Evolutionary conservation across 2,329 filamentous ascomycete genomes (phyloP).

Genomic region (Claviceps pusilla): DNA sequence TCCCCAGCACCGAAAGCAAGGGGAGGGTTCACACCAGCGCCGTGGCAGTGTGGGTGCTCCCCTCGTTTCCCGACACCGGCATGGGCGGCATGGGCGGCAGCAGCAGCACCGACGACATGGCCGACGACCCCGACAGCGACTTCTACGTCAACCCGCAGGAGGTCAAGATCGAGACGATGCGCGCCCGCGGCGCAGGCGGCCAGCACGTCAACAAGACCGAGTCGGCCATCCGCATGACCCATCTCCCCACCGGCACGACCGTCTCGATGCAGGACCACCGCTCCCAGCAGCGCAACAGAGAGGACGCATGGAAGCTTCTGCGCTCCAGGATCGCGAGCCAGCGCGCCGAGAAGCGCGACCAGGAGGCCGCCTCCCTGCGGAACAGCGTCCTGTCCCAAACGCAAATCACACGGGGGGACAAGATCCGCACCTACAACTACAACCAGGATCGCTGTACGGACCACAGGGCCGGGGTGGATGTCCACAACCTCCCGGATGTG

Average conservation of each 20-base stretch:
- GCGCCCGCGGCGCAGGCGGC: constrained; percentile 78
- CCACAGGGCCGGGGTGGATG: constrained; percentile 65
- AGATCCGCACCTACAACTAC: constrained; percentile 84
- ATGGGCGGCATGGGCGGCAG: constrained; percentile 10
- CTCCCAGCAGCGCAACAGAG: constrained; percentile 79
- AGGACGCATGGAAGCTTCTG: constrained; percentile 73
- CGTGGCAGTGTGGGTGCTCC: constrained; percentile 81
- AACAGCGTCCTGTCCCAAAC: constrained; percentile 66
- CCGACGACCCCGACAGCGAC: constrained; percentile 76
- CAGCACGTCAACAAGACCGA: constrained; percentile 99
- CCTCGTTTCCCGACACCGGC: constrained; percentile 53
- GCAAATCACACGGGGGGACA: constrained; percentile 79
- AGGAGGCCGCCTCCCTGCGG: constrained; percentile 57
- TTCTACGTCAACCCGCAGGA: constrained; percentile 81
- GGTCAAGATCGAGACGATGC: constrained; percentile 76
- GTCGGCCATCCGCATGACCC: constrained; percentile 83
- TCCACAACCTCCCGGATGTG: constrained; percentile 69
- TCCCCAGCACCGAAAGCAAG: constrained; percentile 80
- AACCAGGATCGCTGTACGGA: constrained; percentile 68
- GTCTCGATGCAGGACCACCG: constrained; percentile 88
- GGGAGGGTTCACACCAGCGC: constrained; percentile 89
- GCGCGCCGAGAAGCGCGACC: constrained; percentile 68
- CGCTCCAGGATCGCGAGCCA: constrained; percentile 68
- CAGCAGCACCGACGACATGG: constrained; percentile 30
- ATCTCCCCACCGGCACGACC: constrained; percentile 70